These are phyloP conservation scores for Umbelopsis sp. DNA, from an alignment of 371 early-diverging fungal genomes.

Conservation along the genomic window DNA sequence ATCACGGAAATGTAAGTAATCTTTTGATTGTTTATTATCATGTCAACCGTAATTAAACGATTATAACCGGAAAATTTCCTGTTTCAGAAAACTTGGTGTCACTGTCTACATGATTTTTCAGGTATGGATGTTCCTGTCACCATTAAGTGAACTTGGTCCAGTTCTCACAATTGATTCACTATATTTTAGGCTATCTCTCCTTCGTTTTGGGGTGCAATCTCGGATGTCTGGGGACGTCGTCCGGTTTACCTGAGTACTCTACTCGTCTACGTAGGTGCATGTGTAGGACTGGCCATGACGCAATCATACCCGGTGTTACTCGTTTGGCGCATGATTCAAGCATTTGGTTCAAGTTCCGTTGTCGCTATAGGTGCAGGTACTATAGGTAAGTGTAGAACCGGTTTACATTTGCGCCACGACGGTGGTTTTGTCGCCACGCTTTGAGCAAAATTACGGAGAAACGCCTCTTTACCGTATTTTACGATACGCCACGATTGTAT, in stretches of 20 bases:
- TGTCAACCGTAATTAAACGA: constrained; percentile 19
- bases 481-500: not conserved
- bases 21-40: not conserved
- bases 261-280: constrained; percentile 61
- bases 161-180: not conserved
- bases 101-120: constrained; percentile 50
- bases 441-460: not conserved
- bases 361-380: constrained; percentile 72
- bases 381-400: constrained; percentile 38
- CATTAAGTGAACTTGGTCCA: not conserved
- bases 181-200: constrained; percentile 36
- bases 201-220: constrained; percentile 66
- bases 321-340: constrained; percentile 65
- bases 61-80: constrained; percentile 9
- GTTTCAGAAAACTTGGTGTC: constrained; percentile 37
- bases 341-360: constrained; percentile 67
- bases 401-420: not conserved
- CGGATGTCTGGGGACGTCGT: constrained; percentile 67
- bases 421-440: not conserved
- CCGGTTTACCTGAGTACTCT: constrained; percentile 65
- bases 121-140: not conserved
- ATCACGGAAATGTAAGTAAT: not conserved
- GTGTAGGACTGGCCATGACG: constrained; percentile 60
- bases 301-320: constrained; percentile 53
- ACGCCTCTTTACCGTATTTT: constrained; percentile 13